A percentile compares a stretch with the other conserved stretches of the same genome.
Evolutionary conservation across 2,329 filamentous ascomycete genomes (phyloP).

Genomic region (Sporothrix brasiliensis): DNA sequence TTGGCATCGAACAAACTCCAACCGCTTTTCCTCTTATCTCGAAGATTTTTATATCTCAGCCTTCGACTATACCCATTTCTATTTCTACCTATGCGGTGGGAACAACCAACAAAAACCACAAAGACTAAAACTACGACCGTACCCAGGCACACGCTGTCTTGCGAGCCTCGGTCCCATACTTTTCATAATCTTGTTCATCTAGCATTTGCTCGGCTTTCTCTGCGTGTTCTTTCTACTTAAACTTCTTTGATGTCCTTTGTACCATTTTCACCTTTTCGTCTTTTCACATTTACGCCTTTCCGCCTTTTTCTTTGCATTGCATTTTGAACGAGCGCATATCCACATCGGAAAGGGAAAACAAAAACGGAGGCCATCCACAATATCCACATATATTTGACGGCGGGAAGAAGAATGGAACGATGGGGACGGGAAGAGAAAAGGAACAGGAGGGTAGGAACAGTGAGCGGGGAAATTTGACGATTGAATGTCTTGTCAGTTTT

Average conservation of each 20-base stretch:
- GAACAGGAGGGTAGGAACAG: neutral
- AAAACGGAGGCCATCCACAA: constrained; percentile 20
- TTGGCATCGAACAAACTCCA: neutral
- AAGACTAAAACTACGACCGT: neutral
- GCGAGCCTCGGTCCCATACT: neutral
- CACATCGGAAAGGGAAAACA: neutral
- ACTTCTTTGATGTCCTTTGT: constrained; percentile 8
- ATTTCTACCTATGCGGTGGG: neutral
- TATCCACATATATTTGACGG: constrained; percentile 3
- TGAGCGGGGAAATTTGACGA: neutral
- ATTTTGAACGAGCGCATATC: constrained; percentile 19
- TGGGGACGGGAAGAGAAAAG: neutral
- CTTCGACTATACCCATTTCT: neutral
- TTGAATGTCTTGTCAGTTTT: constrained; percentile 14
- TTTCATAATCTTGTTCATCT: constrained; percentile 21
- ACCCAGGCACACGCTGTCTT: neutral
- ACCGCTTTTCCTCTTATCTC: neutral
- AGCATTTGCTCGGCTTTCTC: constrained; percentile 23
- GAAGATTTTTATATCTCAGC: neutral
- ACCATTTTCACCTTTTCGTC: neutral
- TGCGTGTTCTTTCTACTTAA: constrained; percentile 4
- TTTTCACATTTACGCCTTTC: too few relatives aligned
- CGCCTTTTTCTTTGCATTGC: constrained; percentile 6
- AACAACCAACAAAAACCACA: neutral
- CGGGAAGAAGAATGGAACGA: neutral